Conservation (phyloP, 2,329 filamentous ascomycete species). For the Rhinocladiella similis region DNA sequence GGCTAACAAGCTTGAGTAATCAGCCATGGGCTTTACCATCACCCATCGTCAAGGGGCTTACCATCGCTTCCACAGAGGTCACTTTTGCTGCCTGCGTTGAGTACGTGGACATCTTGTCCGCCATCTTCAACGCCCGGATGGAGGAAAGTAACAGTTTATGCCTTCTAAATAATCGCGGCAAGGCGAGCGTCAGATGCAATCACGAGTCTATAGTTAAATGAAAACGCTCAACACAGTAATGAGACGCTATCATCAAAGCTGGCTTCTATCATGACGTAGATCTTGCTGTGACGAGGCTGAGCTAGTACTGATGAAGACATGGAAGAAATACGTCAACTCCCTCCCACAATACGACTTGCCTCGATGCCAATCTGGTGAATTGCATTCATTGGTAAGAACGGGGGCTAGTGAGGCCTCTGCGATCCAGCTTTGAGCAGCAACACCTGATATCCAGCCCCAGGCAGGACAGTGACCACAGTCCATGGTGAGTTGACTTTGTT, state of each 20-base stretch:
- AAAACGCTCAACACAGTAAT: neutral
- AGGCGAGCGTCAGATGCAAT: neutral
- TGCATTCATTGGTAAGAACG: no score
- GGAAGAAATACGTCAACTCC: no score
- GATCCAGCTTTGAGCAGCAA: no score
- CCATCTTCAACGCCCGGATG: slow-evolving; percentile 12
- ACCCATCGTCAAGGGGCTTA: slow-evolving; percentile 7
- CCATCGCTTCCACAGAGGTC: slow-evolving; percentile 25
- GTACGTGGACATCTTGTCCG: slow-evolving; percentile 27
- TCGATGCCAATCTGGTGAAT: no score
- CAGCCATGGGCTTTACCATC: slow-evolving; percentile 1
- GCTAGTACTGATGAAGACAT: neutral
- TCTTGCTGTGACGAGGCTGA: neutral
- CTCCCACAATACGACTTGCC: no score
- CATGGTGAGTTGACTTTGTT: no score
- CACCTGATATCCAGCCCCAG: no score
- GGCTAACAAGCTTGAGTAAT: slow-evolving; percentile 68
- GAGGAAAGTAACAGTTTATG: neutral
- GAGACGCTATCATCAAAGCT: neutral
- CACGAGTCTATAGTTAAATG: no score
- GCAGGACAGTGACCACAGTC: no score
- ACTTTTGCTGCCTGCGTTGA: slow-evolving; percentile 27
- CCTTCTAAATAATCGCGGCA: neutral
- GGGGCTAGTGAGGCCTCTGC: no score
- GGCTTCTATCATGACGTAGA: neutral